A percentile compares a stretch with the other conserved stretches of the same genome.
Evolutionary conservation across 129 eudicot genomes (phyloP).

Genomic region (Artemisia tridentata): DNA sequence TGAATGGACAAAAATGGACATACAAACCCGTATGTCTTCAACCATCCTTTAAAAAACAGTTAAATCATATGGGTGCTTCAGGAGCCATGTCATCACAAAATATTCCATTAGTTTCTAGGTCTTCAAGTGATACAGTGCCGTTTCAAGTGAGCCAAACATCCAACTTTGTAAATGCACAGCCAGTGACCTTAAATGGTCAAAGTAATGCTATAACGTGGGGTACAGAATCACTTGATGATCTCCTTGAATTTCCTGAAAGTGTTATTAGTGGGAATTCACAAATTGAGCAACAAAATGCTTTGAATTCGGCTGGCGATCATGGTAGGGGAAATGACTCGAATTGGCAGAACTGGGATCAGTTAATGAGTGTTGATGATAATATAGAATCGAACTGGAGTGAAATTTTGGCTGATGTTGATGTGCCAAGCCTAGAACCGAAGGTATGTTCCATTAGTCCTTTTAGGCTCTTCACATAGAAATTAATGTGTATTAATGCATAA

Average conservation of each 20-base stretch:
- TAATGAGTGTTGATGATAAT: conserved; percentile 52
- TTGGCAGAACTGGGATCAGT: conserved; percentile 67
- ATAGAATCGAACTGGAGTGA: conserved; percentile 65
- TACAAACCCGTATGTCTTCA: conserved; percentile 41
- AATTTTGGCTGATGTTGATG: conserved; percentile 64
- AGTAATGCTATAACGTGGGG: conserved; percentile 49
- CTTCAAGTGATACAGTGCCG: conserved; percentile 31
- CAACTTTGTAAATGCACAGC: conserved; percentile 24
- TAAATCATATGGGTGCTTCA: conserved; percentile 37
- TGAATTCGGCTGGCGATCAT: conserved; percentile 36
- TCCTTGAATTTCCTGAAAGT: conserved; percentile 46
- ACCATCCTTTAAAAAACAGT: conserved; percentile 42
- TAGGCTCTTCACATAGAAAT: background rate
- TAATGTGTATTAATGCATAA: background rate
- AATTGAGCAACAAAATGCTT: conserved; percentile 31
- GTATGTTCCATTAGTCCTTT: conserved; percentile 29
- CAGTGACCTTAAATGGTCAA: conserved; percentile 32
- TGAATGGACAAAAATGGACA: conserved; percentile 49
- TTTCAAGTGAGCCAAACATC: conserved; percentile 39
- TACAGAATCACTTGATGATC: conserved; percentile 46
- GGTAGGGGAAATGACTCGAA: conserved; percentile 41
- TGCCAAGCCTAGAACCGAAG: conserved; percentile 59
- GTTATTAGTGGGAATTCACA: conserved; percentile 36
- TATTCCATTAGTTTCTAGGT: conserved; percentile 41
- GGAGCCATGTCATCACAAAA: conserved; percentile 43